phyloP scores from a whole-genome alignment of 225 moss, liverwort and hornwort genomes.

The Anthoceros angustus region DNA sequence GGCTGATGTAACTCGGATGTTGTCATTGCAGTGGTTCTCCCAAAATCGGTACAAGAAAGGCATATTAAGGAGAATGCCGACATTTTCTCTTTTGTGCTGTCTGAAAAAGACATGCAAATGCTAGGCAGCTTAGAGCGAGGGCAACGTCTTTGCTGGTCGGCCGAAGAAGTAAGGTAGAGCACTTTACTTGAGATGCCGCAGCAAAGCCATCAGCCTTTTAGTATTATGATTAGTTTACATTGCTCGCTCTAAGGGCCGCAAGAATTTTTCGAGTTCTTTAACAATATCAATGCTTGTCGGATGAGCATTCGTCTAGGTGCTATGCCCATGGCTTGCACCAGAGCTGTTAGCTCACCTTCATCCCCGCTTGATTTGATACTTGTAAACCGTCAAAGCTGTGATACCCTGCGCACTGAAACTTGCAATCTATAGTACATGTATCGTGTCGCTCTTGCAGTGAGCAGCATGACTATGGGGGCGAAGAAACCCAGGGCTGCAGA shows the following conservation, averaged over 20 bases:
- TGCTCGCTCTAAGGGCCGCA: too few relatives aligned
- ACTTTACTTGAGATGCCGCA: neutral
- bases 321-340: too few relatives aligned
- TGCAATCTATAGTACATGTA: neutral
- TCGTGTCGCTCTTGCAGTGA: neutral
- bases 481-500: neutral
- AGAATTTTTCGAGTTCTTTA: too few relatives aligned
- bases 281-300: too few relatives aligned
- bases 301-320: too few relatives aligned
- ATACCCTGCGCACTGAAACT: neutral
- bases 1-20: neutral
- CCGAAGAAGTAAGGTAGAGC: constrained; percentile 36
- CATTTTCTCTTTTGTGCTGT: constrained; percentile 44
- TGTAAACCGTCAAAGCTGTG: neutral
- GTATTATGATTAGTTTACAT: neutral
- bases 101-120: constrained; percentile 35
- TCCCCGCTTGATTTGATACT: neutral
- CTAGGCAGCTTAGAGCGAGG: constrained; percentile 44
- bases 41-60: constrained; percentile 38
- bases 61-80: constrained; percentile 46
- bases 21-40: constrained; percentile 46
- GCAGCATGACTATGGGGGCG: neutral
- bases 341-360: too few relatives aligned
- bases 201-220: neutral
- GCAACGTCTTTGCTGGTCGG: constrained; percentile 79